phyloP scores from a whole-genome alignment of 2,329 filamentous ascomycete species.

The Chrysoporthe puriensis region DNA sequence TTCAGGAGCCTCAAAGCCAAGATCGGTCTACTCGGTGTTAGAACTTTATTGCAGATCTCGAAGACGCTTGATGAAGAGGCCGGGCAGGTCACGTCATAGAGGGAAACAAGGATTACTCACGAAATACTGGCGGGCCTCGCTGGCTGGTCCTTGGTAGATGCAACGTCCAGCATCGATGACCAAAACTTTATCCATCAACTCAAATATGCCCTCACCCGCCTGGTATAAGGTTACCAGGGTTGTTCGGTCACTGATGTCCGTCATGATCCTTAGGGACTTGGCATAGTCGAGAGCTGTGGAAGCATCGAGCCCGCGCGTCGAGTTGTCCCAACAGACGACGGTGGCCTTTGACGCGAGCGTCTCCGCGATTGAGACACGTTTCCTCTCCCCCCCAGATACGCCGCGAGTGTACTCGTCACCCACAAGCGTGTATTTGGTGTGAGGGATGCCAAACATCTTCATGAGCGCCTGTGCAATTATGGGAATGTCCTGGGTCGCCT shows the following conservation, averaged over 20 bases:
- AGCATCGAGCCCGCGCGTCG: constrained; percentile 66
- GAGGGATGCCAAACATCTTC: constrained; percentile 71
- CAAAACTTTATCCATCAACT: constrained; percentile 70
- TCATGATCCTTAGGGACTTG: constrained; percentile 66
- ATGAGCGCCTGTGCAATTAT: constrained; percentile 62
- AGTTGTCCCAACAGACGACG: constrained; percentile 75
- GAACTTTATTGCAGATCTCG: not conserved
- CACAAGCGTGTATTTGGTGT: constrained; percentile 68
- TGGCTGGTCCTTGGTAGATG: constrained; percentile 68
- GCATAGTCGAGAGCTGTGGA: constrained; percentile 70
- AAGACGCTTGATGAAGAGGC: not conserved
- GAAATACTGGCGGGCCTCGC: constrained; percentile 68
- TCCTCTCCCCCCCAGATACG: constrained; percentile 67
- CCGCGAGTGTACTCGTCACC: constrained; percentile 68
- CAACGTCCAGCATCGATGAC: constrained; percentile 70
- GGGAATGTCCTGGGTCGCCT: constrained; percentile 63
- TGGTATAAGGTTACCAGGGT: constrained; percentile 69
- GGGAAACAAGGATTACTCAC: constrained; percentile 37
- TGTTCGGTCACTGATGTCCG: constrained; percentile 64
- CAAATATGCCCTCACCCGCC: constrained; percentile 61
- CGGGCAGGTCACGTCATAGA: not conserved
- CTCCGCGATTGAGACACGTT: constrained; percentile 78
- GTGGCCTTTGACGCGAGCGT: constrained; percentile 64
- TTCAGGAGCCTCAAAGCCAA: constrained; percentile 65
- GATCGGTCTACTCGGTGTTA: constrained; percentile 36